A percentile compares a stretch with the other conserved stretches of the same genome.
phyloP scores from a whole-genome alignment of 208 protist genomes.

The Leishmania gerbilli region DNA sequence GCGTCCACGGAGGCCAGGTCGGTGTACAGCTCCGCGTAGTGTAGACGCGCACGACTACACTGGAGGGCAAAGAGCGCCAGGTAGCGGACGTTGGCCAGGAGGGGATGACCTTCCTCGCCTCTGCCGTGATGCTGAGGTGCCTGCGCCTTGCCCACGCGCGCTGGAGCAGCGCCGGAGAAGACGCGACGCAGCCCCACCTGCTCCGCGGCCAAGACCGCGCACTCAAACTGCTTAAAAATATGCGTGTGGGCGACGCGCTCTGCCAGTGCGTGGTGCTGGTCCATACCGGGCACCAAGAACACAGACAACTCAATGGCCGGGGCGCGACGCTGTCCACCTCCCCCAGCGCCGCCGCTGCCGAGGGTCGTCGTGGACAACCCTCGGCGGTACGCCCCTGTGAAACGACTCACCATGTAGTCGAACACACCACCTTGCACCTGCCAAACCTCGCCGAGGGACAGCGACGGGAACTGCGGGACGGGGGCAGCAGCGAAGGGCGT shows the following conservation, averaged over 20 bases:
- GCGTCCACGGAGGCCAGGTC: slow-evolving; percentile 33
- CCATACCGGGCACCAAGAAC: slow-evolving; percentile 50
- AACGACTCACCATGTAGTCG: slow-evolving; percentile 24
- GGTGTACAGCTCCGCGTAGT: slow-evolving; percentile 54
- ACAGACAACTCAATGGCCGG: slow-evolving; percentile 39
- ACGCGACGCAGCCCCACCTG: slow-evolving; percentile 41
- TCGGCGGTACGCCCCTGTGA: slow-evolving; percentile 27
- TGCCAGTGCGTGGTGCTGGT: slow-evolving; percentile 45
- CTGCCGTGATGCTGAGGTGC: neutral
- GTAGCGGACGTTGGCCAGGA: slow-evolving; percentile 11
- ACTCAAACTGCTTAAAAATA: slow-evolving; percentile 58
- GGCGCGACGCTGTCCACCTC: neutral
- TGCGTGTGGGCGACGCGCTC: slow-evolving; percentile 48
- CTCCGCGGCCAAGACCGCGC: slow-evolving; percentile 48
- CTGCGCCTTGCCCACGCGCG: neutral
- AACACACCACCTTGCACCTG: slow-evolving; percentile 24
- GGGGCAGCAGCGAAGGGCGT: neutral
- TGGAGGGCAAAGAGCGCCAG: slow-evolving; percentile 19
- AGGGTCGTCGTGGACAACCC: slow-evolving; percentile 11
- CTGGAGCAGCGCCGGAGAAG: slow-evolving; percentile 24
- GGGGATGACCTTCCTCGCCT: neutral
- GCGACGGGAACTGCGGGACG: slow-evolving; percentile 5
- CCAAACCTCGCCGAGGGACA: slow-evolving; percentile 13
- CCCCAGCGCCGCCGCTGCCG: slow-evolving; percentile 1
- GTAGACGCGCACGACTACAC: slow-evolving; percentile 22